Percentiles rank a stretch among this genome's conserved stretches.
Evolutionary conservation across 2,329 filamentous ascomycete species (phyloP).

Genomic region (Verticillium nubilum): DNA sequence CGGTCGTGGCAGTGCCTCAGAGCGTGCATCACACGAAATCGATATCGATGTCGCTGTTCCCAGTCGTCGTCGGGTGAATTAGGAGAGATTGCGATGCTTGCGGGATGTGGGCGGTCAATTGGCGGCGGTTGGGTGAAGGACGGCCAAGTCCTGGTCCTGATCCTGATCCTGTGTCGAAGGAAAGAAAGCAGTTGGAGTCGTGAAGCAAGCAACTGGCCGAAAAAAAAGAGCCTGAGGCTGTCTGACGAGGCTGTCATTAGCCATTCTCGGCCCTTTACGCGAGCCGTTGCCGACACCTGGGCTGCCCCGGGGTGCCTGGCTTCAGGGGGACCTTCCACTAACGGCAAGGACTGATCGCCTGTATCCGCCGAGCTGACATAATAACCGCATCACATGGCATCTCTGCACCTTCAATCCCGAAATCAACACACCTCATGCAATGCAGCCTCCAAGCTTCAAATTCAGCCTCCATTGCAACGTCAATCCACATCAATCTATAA

Average conservation of each 20-base stretch:
- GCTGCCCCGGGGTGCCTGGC: not conserved
- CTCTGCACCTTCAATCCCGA: not conserved
- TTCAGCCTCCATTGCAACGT: not conserved
- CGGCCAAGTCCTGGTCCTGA: not conserved
- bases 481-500: not conserved
- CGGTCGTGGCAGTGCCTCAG: not conserved
- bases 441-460: not conserved
- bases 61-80: not conserved
- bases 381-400: not conserved
- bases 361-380: not conserved
- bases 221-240: not conserved
- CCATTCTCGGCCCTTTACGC: not conserved
- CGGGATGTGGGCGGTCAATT: not conserved
- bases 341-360: not conserved
- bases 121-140: not conserved
- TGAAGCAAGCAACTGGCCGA: not conserved
- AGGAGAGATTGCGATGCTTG: not conserved
- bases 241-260: not conserved
- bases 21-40: not conserved
- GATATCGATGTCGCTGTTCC: not conserved
- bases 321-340: not conserved
- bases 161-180: not conserved
- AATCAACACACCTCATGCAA: not conserved
- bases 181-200: not conserved
- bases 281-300: not conserved